phyloP scores from a whole-genome alignment of 129 eudicot genomes.

The Oenanthe sinensis region DNA sequence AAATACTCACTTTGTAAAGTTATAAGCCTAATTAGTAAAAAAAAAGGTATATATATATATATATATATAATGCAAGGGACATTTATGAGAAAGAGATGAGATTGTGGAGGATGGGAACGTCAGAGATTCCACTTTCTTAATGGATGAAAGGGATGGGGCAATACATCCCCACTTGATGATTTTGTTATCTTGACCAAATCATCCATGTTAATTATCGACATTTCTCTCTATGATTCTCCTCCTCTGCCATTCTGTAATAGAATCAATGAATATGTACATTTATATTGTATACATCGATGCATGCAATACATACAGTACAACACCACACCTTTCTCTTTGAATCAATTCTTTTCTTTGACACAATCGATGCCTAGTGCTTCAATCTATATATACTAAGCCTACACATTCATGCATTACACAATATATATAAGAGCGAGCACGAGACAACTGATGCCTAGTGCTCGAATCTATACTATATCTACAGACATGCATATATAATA shows the following conservation, averaged over 20 bases:
- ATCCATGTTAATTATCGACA: not conserved
- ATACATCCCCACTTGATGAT: slow-evolving; percentile 13
- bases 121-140: slow-evolving; percentile 39
- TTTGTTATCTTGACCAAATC: slow-evolving; percentile 37
- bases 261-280: not conserved
- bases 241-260: not conserved
- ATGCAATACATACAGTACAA: not conserved
- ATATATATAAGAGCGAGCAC: too few species aligned
- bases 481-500: too few species aligned
- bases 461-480: too few species aligned
- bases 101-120: slow-evolving; percentile 43
- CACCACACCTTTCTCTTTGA: not conserved
- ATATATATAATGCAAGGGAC: not conserved
- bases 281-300: not conserved
- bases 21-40: too few species aligned
- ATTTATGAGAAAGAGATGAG: not conserved
- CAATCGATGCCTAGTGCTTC: not conserved
- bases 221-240: slow-evolving; percentile 8
- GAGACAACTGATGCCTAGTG: too few species aligned
- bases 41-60: too few species aligned
- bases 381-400: too few species aligned
- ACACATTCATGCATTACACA: too few species aligned
- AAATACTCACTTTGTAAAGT: too few species aligned
- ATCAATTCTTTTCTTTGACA: not conserved
- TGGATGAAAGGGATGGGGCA: slow-evolving; percentile 56